A percentile compares a stretch with the other conserved stretches of the same genome.
phyloP scores from a whole-genome alignment of 2,329 filamentous ascomycete species.

The Sclerotinia sclerotiorum region DNA sequence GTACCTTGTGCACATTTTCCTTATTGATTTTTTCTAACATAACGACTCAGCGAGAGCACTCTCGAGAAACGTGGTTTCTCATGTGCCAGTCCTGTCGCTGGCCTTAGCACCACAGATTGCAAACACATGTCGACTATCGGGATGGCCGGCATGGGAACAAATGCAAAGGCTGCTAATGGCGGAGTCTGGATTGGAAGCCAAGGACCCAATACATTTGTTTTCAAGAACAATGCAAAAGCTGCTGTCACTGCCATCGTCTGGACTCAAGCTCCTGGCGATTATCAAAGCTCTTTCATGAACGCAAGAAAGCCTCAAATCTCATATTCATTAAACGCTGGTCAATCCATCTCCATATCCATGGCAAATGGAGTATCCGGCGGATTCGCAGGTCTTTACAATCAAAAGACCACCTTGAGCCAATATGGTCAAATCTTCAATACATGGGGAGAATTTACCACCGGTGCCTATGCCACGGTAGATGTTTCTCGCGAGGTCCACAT shows the following conservation, averaged over 20 bases:
- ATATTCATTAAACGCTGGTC: conserved; percentile 14
- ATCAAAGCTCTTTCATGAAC: conserved; percentile 20
- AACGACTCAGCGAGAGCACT: not conserved
- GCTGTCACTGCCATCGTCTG: conserved; percentile 18
- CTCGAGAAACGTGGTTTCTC: conserved; percentile 23
- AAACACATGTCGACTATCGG: conserved; percentile 23
- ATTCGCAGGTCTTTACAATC: conserved; percentile 25
- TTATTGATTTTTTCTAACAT: not conserved
- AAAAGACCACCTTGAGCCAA: conserved; percentile 16
- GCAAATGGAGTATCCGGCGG: conserved; percentile 24
- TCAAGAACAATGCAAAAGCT: conserved; percentile 15
- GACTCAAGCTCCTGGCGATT: conserved; percentile 9
- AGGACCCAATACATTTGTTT: conserved; percentile 24
- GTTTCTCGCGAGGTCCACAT: conserved; percentile 25
- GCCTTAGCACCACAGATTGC: conserved; percentile 22
- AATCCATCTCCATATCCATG: conserved; percentile 23
- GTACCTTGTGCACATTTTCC: not conserved
- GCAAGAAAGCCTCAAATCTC: conserved; percentile 16
- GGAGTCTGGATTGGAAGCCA: conserved; percentile 24
- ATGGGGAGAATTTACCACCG: conserved; percentile 27
- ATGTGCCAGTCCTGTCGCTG: conserved; percentile 17
- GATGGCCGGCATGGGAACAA: conserved; percentile 23
- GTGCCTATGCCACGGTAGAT: conserved; percentile 23
- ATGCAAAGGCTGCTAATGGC: conserved; percentile 16
- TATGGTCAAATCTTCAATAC: conserved; percentile 26